Conservation (phyloP, 2,329 filamentous ascomycete genomes). For the Massarina eburnea region DNA sequence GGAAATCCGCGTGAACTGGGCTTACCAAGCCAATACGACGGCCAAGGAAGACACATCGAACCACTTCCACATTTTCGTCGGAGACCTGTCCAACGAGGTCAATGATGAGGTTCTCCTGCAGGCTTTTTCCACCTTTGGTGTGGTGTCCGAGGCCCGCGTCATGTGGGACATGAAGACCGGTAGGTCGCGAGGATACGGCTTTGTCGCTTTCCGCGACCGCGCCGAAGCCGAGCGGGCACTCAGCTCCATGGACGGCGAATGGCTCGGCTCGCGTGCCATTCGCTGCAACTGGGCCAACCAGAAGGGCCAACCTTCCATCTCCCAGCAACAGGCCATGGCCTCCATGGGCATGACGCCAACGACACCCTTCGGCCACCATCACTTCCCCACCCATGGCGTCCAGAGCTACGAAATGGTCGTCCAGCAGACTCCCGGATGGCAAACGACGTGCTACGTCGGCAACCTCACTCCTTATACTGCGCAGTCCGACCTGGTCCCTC, state of each 20-base stretch:
- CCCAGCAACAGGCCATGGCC: slow-evolving; percentile 94
- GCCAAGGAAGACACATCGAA: slow-evolving; percentile 98
- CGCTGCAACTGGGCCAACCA: slow-evolving; percentile 99
- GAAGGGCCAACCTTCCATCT: slow-evolving; percentile 98
- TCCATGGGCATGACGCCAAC: slow-evolving; percentile 98
- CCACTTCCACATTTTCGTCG: slow-evolving; percentile 99
- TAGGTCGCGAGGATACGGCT: slow-evolving; percentile 93
- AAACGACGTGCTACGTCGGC: slow-evolving; percentile 97
- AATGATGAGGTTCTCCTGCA: slow-evolving; percentile 94
- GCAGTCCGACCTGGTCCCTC: slow-evolving; percentile 91
- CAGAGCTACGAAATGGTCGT: slow-evolving; percentile 98
- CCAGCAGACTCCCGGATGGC: slow-evolving; percentile 92
- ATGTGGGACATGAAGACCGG: slow-evolving; percentile 99
- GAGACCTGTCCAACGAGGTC: slow-evolving; percentile 96
- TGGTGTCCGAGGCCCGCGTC: slow-evolving; percentile 93
- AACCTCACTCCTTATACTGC: slow-evolving; percentile 98
- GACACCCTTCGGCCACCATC: slow-evolving; percentile 93
- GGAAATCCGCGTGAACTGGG: slow-evolving; percentile 99
- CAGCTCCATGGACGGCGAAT: slow-evolving; percentile 98
- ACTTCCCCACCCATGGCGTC: slow-evolving; percentile 94
- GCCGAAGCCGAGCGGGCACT: slow-evolving; percentile 92
- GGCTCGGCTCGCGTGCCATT: slow-evolving; percentile 96
- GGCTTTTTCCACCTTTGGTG: slow-evolving; percentile 94
- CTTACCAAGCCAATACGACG: slow-evolving; percentile 91
- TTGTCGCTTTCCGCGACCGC: slow-evolving; percentile 95